Base-by-base conservation (phyloP, 768 basidiomycete genomes). In the Termitomyces sp. region DNA sequence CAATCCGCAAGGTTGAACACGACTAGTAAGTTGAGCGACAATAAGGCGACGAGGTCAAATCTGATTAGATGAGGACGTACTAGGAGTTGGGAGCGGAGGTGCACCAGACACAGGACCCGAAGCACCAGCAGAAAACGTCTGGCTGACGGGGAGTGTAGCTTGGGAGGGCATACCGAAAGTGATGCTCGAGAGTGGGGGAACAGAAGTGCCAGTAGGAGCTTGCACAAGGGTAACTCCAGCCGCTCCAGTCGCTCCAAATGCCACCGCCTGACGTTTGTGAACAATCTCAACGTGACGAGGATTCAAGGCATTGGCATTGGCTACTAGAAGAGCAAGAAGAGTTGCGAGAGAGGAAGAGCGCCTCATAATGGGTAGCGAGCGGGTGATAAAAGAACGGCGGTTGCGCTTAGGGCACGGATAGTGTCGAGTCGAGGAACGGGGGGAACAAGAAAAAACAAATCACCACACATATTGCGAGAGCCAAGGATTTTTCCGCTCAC, bases 81-180 rank as follows among this genome's bases (percentile, higher is more conserved):
- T 85, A n/a, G 79, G 69, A 0, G 80, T 75, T 0, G 93, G 93
- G 10, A 94, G 74, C 2, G 72, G 60, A 2, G 89, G 88, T 1
- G 83, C 93, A 59, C 88, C 87, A 35, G 82, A 66, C 44, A 88
- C 74, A 1, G 88, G 83, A 3, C 87, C 81, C 0, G 77, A 76
- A 32, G 85, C 82, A 1, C 91, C 91, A 44, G 85, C 71, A 0
- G 80, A 38, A 64, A 74, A 88, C 0, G 85, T 85, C 3, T 81
- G 69, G 4, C 83, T 75, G 18, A 83, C 73, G 1, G 82, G 67
- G 1, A 80, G 75, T 0, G 82, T 77, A 3, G 81, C 61, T 6
- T 77, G 76, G 6, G 81, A 72, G 5, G 87, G 72, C 85, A 88
- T 88, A 56, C 87, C 88, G 38, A 79, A 81, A 1, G 79, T 83